These are phyloP conservation scores for Colletotrichum higginsianum DNA, from an alignment of 2,329 filamentous ascomycete species.

Conservation along the genomic window DNA sequence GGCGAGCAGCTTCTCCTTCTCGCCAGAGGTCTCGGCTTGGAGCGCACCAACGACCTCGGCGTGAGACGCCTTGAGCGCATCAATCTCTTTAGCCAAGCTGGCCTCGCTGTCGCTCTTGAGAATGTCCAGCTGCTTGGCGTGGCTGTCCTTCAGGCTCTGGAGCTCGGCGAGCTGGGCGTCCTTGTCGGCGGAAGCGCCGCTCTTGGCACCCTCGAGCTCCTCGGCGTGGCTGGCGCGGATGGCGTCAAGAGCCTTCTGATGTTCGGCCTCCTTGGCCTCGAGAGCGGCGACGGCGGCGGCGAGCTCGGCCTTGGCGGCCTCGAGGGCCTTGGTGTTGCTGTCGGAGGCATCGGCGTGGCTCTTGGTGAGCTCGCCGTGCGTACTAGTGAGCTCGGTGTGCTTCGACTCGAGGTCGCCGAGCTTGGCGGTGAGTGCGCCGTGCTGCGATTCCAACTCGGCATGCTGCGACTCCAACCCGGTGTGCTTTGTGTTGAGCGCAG, in stretches of 20 bases:
- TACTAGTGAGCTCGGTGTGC: constrained; percentile 49
- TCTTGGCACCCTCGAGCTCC: constrained; percentile 71
- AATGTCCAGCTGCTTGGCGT: constrained; percentile 65
- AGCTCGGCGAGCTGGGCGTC: constrained; percentile 66
- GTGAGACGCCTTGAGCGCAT: constrained; percentile 61
- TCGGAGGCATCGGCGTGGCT: constrained; percentile 53
- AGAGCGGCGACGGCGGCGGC: constrained; percentile 62
- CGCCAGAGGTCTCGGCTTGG: constrained; percentile 56
- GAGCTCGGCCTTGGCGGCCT: constrained; percentile 60
- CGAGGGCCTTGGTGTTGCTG: constrained; percentile 59
- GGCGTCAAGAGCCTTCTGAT: constrained; percentile 69
- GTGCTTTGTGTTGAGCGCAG: constrained; percentile 43
- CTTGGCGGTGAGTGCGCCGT: constrained; percentile 52
- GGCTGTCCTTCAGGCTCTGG: constrained; percentile 67
- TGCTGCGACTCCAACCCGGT: constrained; percentile 21
- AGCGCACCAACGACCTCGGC: constrained; percentile 59
- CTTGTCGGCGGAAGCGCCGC: constrained; percentile 63
- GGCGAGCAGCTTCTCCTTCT: constrained; percentile 54
- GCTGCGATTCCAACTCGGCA: constrained; percentile 46
- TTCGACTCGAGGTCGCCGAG: constrained; percentile 64
- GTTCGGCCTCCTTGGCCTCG: constrained; percentile 65
- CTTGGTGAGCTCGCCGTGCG: constrained; percentile 46
- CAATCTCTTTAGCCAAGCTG: constrained; percentile 57
- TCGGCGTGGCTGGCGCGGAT: constrained; percentile 71
- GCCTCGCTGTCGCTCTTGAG: constrained; percentile 60